These are phyloP conservation scores for Colletotrichum paranaense DNA, from an alignment of 2,329 filamentous ascomycete genomes.

Conservation along the genomic window DNA sequence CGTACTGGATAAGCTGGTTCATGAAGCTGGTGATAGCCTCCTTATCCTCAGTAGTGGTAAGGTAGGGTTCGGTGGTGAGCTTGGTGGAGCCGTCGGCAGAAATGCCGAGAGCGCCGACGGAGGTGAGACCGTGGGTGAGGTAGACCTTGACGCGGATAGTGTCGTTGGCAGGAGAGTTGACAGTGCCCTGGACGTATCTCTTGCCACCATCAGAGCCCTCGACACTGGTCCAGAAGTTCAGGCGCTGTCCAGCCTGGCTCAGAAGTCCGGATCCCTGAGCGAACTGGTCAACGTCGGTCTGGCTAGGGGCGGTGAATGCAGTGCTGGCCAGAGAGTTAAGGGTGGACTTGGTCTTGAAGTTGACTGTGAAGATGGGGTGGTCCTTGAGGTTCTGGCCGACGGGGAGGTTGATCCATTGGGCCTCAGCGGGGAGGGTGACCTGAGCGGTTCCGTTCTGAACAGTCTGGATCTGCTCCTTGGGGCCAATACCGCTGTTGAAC, in stretches of 20 bases:
- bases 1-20: conserved; percentile 41
- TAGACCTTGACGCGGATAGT: conserved; percentile 60
- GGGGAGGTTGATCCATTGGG: conserved; percentile 43
- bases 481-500: conserved; percentile 68
- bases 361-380: conserved; percentile 45
- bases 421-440: conserved; percentile 42
- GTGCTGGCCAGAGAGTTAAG: conserved; percentile 32
- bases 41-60: conserved; percentile 43
- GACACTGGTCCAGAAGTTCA: conserved; percentile 59
- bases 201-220: conserved; percentile 52
- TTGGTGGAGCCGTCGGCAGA: conserved; percentile 53
- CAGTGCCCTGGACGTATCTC: conserved; percentile 57
- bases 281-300: conserved; percentile 46
- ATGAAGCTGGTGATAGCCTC: conserved; percentile 44
- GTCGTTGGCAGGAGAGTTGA: conserved; percentile 53
- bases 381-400: conserved; percentile 58
- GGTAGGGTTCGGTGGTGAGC: conserved; percentile 50
- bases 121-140: conserved; percentile 61
- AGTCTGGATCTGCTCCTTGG: conserved; percentile 55
- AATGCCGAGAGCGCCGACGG: conserved; percentile 58
- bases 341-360: conserved; percentile 42
- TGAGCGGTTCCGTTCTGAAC: conserved; percentile 54
- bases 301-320: conserved; percentile 38
- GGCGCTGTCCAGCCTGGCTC: conserved; percentile 56
- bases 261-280: conserved; percentile 52